Evolutionary conservation across 805 yeast genomes (phyloP), one percentile per base, ranked within the genome.

Genomic region (Myxozyma vanderwaltii): DNA sequence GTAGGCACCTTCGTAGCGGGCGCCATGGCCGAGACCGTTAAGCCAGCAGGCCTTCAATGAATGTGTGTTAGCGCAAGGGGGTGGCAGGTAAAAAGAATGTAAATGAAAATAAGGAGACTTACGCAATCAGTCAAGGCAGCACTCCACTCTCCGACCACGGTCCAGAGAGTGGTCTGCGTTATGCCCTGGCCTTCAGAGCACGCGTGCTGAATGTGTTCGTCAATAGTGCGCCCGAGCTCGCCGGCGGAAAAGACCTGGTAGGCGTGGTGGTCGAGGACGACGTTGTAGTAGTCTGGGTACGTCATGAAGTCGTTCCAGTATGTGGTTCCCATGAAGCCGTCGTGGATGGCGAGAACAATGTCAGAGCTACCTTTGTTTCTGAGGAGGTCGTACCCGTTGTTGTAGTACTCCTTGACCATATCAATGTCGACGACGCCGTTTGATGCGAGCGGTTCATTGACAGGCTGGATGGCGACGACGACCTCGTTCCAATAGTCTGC

Each of bases 121-220:
- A 58, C 63, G 77, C 97, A 91, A 75, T 91, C 97, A 2, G 96
- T 91, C 65, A 91, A 79, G 0, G 97, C 97, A 12, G 91, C 96
- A 24, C 89, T 78, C 89, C 92, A 91, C 76, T 91, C 97, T 62
- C 97, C 97, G 47, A 83, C 81, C 33, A 91, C 78, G 54, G 81
- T 81, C 89, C 92, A 88, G 72, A 87, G 55, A 12, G 46, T 10
- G 26, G 61, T 45, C 26, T 38, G 36, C 12, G 69, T 58, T 40
- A 80, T 75, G 51, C 74, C 71, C 58, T 72, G 58, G 49, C 82
- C 85, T 76, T 83, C 81, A 23, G 73, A 70, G 70, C 86, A 82
- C 2, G 86, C 84, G 41, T 75, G 69, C 35, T 73, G 64, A 51
- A 92, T 68, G 68, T 87, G 94, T 47, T 83, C 82, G 65, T 84